Conservation (phyloP, 352 stramenopile genomes). For the Pseudoperonospora humuli region DNA sequence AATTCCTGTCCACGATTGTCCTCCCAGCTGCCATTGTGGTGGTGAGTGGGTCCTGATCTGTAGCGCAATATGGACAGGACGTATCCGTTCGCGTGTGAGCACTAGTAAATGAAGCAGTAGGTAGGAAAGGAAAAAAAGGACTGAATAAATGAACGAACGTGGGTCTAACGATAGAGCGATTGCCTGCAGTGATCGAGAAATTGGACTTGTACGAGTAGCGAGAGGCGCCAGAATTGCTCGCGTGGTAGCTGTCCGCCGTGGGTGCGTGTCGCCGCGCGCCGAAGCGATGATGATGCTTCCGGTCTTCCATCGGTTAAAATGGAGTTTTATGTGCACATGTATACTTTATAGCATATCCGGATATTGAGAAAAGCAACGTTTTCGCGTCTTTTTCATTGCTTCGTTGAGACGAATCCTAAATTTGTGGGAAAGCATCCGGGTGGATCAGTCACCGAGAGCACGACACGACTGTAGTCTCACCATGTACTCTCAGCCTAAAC, state of each 20-base stretch:
- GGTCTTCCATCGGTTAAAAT: slow-evolving; percentile 11
- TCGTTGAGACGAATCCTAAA: no score
- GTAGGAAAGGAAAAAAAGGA: neutral
- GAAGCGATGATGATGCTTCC: slow-evolving; percentile 4
- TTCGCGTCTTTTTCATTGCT: no score
- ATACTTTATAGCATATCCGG: neutral
- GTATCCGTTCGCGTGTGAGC: neutral
- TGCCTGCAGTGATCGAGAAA: slow-evolving; percentile 2
- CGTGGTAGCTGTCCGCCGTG: neutral
- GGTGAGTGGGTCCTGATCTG: neutral
- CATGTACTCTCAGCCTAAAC: no score
- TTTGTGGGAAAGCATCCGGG: no score
- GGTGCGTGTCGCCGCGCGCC: neutral
- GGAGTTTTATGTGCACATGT: neutral
- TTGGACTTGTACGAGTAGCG: slow-evolving; percentile 8
- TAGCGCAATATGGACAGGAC: neutral
- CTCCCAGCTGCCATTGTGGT: neutral
- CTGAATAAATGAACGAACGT: neutral
- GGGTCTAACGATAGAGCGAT: slow-evolving; percentile 1
- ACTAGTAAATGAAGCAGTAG: neutral
- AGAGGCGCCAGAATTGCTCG: neutral
- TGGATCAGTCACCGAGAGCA: no score
- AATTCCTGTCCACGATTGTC: slow-evolving; percentile 2
- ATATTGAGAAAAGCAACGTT: no score
- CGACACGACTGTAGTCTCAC: no score